Evolutionary conservation across 108 stramenopile genomes (phyloP).

Genomic region (Pseudonitzschia delicatissima): DNA sequence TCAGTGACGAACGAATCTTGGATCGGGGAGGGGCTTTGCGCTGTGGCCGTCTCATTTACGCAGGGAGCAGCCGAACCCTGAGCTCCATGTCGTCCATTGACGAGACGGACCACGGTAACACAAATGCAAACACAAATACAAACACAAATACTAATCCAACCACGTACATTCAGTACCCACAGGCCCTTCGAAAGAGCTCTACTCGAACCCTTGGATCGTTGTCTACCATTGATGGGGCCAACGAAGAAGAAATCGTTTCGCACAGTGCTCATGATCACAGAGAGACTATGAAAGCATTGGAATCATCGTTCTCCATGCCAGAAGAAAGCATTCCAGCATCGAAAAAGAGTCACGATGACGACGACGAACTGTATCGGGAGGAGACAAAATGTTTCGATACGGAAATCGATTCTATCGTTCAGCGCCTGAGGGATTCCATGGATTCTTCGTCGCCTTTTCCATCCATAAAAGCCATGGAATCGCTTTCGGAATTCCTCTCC

Average conservation of each 20-base stretch:
- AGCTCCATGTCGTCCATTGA: conserved; percentile 30
- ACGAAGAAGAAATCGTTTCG: neutral
- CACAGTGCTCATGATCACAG: neutral
- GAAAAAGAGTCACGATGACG: neutral
- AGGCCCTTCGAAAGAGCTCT: neutral
- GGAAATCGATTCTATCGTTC: too few relatives aligned
- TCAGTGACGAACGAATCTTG: conserved; percentile 12
- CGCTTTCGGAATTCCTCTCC: neutral
- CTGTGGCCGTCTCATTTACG: neutral
- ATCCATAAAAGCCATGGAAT: neutral
- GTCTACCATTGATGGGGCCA: conserved; percentile 2
- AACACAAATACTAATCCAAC: neutral
- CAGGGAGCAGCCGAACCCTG: conserved; percentile 21
- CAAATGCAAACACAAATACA: too few relatives aligned
- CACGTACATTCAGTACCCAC: neutral
- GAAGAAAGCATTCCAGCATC: neutral
- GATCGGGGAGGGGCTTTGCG: conserved; percentile 30
- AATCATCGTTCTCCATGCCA: conserved; percentile 4
- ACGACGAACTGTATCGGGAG: neutral
- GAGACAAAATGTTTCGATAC: too few relatives aligned
- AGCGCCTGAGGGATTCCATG: neutral
- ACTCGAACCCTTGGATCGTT: conserved; percentile 3
- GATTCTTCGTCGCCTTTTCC: neutral
- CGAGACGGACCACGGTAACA: neutral
- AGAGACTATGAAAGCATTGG: neutral